Base-by-base conservation (phyloP, 345 rosid species). In the Bretschneidera sinensis region DNA sequence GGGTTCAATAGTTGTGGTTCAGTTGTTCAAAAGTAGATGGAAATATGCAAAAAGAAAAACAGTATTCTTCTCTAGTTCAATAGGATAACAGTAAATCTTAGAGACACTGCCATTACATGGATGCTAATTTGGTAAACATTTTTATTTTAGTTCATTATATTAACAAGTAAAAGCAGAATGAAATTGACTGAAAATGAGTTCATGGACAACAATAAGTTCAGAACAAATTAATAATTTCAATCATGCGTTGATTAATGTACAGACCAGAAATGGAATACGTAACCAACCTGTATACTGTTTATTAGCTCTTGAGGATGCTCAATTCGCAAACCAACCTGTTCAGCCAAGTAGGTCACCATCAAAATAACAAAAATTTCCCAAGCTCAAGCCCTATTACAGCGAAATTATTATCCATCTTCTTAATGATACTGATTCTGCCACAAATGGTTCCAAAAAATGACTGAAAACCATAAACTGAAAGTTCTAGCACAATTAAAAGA, bases 301-400 rank as follows among this genome's bases (percentile, higher is more conserved):
- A 92, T 89, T 64, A 92, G 80, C 67, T 85, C 92, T 75, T 92
- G 98, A 64, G 98, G 98, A 79, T 92, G 98, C 76, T 92, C 98
- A 65, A 92, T 57, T 20, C 96, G 96, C 76, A 92, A 82, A 56
- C 97, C 98, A 65, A 92, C 95, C 98, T 92, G 77, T 55, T 56
- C 62, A 70, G 66, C 25, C 72, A 75, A 63, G 43, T 25, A 57
- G 53, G 60, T 59, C 63, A 50, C 23, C 21, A 21, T 45, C 11
- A 62, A 59, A 23, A 65, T 63, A 6, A 60, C 35, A 6, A 53
- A 50, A 9, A 39, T n/a, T n/a, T n/a, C 8, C 17, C 19, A 33
- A 50, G 48, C 24, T 54, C 19, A 59, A 17, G 43, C 17, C n/a
- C 59, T 43, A 39, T 39, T 24, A 39, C 51, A 54, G n/a, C 58